These are phyloP conservation scores for Ceratobasidium sp. DNA, from an alignment of 1,284 basidiomycete species.

Conservation along the genomic window DNA sequence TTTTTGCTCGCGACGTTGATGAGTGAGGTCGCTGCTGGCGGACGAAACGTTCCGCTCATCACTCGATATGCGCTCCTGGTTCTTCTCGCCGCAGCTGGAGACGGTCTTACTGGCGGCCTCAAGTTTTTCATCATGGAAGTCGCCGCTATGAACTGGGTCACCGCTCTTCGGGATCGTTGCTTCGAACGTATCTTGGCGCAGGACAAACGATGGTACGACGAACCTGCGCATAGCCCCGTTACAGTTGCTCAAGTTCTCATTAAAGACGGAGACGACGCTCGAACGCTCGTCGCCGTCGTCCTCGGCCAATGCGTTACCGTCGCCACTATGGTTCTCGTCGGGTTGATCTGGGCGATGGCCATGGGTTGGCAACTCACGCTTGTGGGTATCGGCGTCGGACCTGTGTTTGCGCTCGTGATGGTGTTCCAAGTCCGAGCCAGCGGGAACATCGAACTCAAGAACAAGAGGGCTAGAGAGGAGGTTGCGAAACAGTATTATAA, in stretches of 20 bases:
- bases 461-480: conserved; percentile 86
- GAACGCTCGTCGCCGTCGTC: conserved; percentile 79
- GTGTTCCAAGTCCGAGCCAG: conserved; percentile 76
- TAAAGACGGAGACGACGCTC: conserved; percentile 93
- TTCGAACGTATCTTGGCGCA: conserved; percentile 76
- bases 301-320: conserved; percentile 80
- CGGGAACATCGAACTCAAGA: conserved; percentile 76
- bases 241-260: conserved; percentile 82
- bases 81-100: conserved; percentile 75
- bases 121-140: conserved; percentile 84
- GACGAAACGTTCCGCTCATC: conserved; percentile 66
- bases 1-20: conserved; percentile 87
- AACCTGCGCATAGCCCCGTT: conserved; percentile 68
- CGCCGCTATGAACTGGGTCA: conserved; percentile 81
- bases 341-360: conserved; percentile 87
- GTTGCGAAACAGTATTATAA: conserved; percentile 89
- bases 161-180: conserved; percentile 67
- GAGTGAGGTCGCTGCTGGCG: conserved; percentile 78
- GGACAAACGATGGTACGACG: conserved; percentile 93
- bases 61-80: conserved; percentile 68
- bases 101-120: conserved; percentile 76
- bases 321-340: conserved; percentile 81
- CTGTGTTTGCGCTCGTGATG: conserved; percentile 82
- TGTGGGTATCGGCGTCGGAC: conserved; percentile 87
- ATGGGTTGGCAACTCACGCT: conserved; percentile 94